Percentiles rank a stretch among this genome's conserved stretches.
These are phyloP conservation scores for Globisporangium irregulare DNA, from an alignment of 352 stramenopile genomes.

Conservation along the genomic window DNA sequence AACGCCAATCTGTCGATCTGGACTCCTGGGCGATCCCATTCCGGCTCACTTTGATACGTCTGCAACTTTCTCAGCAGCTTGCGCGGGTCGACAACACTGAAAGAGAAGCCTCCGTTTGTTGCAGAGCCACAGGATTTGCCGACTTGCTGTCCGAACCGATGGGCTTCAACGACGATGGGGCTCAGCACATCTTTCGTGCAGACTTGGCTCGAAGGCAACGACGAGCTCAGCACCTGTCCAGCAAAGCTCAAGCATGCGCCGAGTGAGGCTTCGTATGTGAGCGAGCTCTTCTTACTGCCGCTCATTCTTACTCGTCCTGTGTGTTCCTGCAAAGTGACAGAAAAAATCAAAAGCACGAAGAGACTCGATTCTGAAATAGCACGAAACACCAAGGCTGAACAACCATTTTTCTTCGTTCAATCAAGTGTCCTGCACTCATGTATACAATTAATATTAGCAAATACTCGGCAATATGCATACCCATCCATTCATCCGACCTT, in stretches of 20 bases:
- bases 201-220: constrained; percentile 20
- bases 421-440: neutral
- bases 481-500: neutral
- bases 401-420: neutral
- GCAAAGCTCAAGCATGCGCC: constrained; percentile 49
- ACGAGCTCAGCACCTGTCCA: constrained; percentile 26
- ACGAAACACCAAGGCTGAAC: neutral
- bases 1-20: constrained; percentile 26
- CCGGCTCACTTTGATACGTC: neutral
- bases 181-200: constrained; percentile 49
- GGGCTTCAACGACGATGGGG: constrained; percentile 53
- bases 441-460: constrained; percentile 8
- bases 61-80: constrained; percentile 26
- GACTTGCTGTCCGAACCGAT: constrained; percentile 46
- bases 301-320: constrained; percentile 13
- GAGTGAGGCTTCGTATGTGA: constrained; percentile 27
- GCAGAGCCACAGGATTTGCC: constrained; percentile 5
- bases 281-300: constrained; percentile 29
- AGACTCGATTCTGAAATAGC: neutral
- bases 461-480: neutral
- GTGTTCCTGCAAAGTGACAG: neutral
- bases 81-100: constrained; percentile 16
- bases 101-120: neutral
- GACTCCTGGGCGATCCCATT: constrained; percentile 6
- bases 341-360: neutral